Evolutionary conservation across 495 filamentous ascomycete genomes (phyloP).

Genomic region (Melanomma pulvis-pyrius): DNA sequence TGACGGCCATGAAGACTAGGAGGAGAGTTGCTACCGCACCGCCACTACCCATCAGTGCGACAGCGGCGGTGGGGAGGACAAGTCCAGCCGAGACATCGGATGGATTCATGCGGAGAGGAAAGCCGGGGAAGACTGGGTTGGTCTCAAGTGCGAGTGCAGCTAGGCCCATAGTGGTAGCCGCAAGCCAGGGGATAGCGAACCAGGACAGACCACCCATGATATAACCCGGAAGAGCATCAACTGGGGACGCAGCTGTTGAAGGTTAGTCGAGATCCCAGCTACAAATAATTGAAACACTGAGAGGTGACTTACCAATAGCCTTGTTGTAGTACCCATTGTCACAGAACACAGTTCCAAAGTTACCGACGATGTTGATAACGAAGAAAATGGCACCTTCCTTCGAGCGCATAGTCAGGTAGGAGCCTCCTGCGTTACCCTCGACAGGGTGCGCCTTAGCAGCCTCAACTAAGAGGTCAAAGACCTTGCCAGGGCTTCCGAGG

Average conservation of each 20-base stretch:
- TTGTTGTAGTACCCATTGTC: conserved; percentile 55
- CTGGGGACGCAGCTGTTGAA: conserved; percentile 31
- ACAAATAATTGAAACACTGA: too few relatives aligned
- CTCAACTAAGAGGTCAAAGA: conserved; percentile 77
- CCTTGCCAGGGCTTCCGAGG: conserved; percentile 78
- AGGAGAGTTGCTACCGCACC: conserved; percentile 82
- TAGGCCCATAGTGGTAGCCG: conserved; percentile 92
- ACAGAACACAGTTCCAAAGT: conserved; percentile 70
- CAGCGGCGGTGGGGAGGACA: conserved; percentile 84
- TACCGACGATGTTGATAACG: conserved; percentile 81
- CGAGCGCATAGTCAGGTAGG: conserved; percentile 88
- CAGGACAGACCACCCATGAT: conserved; percentile 87
- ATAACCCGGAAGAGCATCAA: conserved; percentile 72
- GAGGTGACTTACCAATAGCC: conserved; percentile 24
- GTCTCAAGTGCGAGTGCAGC: conserved; percentile 80
- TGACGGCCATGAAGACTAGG: conserved; percentile 96
- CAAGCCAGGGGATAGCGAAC: conserved; percentile 96
- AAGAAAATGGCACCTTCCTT: conserved; percentile 92
- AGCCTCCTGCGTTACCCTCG: conserved; percentile 79
- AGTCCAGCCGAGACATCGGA: conserved; percentile 83
- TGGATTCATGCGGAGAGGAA: conserved; percentile 69
- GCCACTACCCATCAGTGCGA: conserved; percentile 85
- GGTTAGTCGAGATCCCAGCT: too few relatives aligned
- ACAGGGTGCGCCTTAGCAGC: conserved; percentile 76
- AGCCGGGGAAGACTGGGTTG: conserved; percentile 72